A percentile compares a stretch with the other conserved stretches of the same genome.
Evolutionary conservation across 2,329 filamentous ascomycete genomes (phyloP).

Genomic region (Camillea tinctor): DNA sequence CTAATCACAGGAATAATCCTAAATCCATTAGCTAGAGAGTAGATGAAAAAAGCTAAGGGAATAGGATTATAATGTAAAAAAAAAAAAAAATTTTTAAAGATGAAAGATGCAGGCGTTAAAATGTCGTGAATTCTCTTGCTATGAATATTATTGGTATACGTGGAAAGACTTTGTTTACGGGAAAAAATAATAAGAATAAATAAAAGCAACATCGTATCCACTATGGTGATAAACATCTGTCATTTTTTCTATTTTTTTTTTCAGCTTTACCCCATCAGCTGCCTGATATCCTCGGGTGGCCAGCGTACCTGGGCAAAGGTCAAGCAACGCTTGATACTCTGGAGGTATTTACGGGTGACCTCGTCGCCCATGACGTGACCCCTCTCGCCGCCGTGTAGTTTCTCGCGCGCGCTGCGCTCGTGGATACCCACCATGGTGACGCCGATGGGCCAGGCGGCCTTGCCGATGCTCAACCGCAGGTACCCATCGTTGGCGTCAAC

Average conservation of each 20-base stretch:
- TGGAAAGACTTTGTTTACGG: too few species aligned
- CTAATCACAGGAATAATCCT: too few species aligned
- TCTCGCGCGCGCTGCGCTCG: constrained; percentile 92
- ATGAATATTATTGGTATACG: too few species aligned
- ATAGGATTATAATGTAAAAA: too few species aligned
- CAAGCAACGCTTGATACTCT: constrained; percentile 95
- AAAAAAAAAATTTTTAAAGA: too few species aligned
- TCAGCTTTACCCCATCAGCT: constrained; percentile 87
- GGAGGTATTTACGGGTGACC: constrained; percentile 89
- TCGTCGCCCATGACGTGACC: constrained; percentile 98
- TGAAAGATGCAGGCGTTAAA: too few species aligned
- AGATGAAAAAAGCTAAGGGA: too few species aligned
- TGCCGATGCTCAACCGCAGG: constrained; percentile 86
- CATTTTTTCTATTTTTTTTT: background rate
- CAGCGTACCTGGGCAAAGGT: constrained; percentile 96
- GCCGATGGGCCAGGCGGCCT: constrained; percentile 97
- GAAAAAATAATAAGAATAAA: too few species aligned
- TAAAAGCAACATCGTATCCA: too few species aligned
- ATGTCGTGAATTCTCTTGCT: too few species aligned
- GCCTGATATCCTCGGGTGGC: constrained; percentile 88
- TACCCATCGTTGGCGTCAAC: constrained; percentile 97
- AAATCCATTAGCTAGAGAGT: too few species aligned
- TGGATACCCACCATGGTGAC: constrained; percentile 99
- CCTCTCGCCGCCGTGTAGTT: constrained; percentile 82
- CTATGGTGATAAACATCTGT: too few species aligned